Base-by-base conservation (phyloP, 345 rosid genomes). In the Rubroshorea leprosula region DNA sequence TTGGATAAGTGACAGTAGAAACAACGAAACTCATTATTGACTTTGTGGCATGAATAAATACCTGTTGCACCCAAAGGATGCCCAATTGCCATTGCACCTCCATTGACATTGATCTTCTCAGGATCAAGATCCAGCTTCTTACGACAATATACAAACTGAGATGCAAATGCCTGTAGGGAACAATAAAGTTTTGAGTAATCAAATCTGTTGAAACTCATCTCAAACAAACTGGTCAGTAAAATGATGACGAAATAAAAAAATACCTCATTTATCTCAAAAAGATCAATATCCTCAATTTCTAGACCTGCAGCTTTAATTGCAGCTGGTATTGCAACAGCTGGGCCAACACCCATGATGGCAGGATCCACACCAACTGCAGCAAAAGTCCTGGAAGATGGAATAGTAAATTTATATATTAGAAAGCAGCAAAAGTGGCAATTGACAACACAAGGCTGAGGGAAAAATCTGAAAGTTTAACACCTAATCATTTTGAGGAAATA, bases 241-340 rank as follows among this genome's bases (percentile, higher is more conserved):
- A 67, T 35, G 41, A 35, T 9, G 14, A 56, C 10, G 3, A 41
- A 38, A n/a, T 12, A 22, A 51, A 54, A 10, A 4, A 46, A 44
- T 58, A 94, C 99, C 95, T 94, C 99, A 71, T 94, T 94, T 72
- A 94, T 87, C 83, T 94, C 99, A 72, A 94, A 94, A 65, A 94
- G 80, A 74, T 94, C 97, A 12, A 94, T 77, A 77, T 94, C 96
- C 43, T 76, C 81, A 49, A 94, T 87, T 49, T 90, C 87, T 63
- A 94, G 83, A 55, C 97, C 96, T 51, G 97, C 99, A 24, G 97
- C 77, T 71, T 85, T 87, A 52, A 90, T 93, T 46, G 99, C 97
- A 48, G 85, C 96, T 27, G 97, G 97, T 72, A 92, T 92, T 14
- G 98, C 97, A 53, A 70, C 91, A 62, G 97, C 95, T 48, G 98